These are phyloP conservation scores for Fusarium decemcellulare DNA, from an alignment of 2,329 filamentous ascomycete genomes.

Conservation along the genomic window DNA sequence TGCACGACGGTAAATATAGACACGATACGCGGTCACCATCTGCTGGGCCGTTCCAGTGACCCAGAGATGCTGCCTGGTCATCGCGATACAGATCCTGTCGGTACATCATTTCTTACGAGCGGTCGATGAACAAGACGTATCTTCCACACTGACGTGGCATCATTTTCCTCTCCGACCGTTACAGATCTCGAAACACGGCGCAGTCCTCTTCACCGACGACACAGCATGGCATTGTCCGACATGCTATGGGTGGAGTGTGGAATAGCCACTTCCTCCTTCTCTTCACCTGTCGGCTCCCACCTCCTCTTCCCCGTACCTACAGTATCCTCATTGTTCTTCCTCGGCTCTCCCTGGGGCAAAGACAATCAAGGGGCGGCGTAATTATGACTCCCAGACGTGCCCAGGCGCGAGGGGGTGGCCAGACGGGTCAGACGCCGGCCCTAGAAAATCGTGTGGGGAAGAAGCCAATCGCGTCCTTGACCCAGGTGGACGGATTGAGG, in stretches of 20 bases:
- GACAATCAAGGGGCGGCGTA: conserved; percentile 9
- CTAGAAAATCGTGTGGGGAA: conserved; percentile 38
- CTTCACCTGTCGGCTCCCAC: conserved; percentile 16
- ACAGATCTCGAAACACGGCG: conserved; percentile 32
- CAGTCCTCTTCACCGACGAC: conserved; percentile 33
- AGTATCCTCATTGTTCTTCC: not conserved
- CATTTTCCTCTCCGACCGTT: conserved; percentile 23
- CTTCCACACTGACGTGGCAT: conserved; percentile 43
- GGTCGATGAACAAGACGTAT: conserved; percentile 17
- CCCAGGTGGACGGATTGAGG: conserved; percentile 36
- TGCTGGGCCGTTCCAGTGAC: conserved; percentile 23
- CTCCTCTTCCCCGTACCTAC: conserved; percentile 14
- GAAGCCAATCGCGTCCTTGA: conserved; percentile 40
- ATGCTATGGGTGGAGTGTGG: conserved; percentile 11
- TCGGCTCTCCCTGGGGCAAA: not conserved
- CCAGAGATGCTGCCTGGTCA: conserved; percentile 22
- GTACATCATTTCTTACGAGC: conserved; percentile 9
- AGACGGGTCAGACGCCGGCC: conserved; percentile 16
- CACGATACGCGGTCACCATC: conserved; percentile 36
- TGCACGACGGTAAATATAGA: conserved; percentile 45
- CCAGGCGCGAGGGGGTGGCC: conserved; percentile 23
- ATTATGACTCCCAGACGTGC: conserved; percentile 14
- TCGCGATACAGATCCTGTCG: conserved; percentile 1
- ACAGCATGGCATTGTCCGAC: conserved; percentile 23
- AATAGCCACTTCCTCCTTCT: conserved; percentile 4